Evolutionary conservation across 1,139 yeast genomes (phyloP).

Genomic region (Scheffersomyces quercinus): DNA sequence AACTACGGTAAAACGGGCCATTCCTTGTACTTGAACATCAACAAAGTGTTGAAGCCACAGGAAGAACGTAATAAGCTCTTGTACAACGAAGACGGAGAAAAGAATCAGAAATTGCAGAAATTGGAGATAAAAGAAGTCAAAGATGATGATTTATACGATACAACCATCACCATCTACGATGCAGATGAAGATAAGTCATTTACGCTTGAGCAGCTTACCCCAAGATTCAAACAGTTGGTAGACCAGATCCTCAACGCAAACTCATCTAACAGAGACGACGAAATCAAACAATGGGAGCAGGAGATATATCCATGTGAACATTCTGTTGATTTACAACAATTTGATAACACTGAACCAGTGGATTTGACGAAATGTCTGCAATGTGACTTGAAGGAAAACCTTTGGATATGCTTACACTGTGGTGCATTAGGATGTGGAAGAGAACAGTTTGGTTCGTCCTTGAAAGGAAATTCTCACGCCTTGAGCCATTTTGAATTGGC

Average conservation of each 20-base stretch:
- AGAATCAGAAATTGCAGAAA: slow-evolving; percentile 61
- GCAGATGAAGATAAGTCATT: slow-evolving; percentile 24
- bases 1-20: slow-evolving; percentile 57
- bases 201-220: slow-evolving; percentile 22
- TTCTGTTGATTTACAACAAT: slow-evolving; percentile 53
- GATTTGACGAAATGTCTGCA: slow-evolving; percentile 54
- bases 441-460: slow-evolving; percentile 83
- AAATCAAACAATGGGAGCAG: slow-evolving; percentile 89
- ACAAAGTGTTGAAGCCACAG: slow-evolving; percentile 45
- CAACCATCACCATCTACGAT: slow-evolving; percentile 47
- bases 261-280: slow-evolving; percentile 67
- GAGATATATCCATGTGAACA: slow-evolving; percentile 82
- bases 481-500: slow-evolving; percentile 60
- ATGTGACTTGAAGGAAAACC: slow-evolving; percentile 66
- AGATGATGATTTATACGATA: slow-evolving; percentile 70
- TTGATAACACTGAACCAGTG: slow-evolving; percentile 1
- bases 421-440: slow-evolving; percentile 93
- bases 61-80: slow-evolving; percentile 19
- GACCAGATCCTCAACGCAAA: slow-evolving; percentile 59
- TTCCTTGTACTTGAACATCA: slow-evolving; percentile 56
- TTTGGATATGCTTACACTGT: slow-evolving; percentile 91
- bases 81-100: slow-evolving; percentile 29
- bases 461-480: slow-evolving; percentile 91
- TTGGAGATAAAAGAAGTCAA: slow-evolving; percentile 70
- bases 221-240: slow-evolving; percentile 31